Percentiles rank a stretch among this genome's conserved stretches.
These are phyloP conservation scores for Ophiostoma sp. DNA, from an alignment of 2,329 filamentous ascomycete species.

Conservation along the genomic window DNA sequence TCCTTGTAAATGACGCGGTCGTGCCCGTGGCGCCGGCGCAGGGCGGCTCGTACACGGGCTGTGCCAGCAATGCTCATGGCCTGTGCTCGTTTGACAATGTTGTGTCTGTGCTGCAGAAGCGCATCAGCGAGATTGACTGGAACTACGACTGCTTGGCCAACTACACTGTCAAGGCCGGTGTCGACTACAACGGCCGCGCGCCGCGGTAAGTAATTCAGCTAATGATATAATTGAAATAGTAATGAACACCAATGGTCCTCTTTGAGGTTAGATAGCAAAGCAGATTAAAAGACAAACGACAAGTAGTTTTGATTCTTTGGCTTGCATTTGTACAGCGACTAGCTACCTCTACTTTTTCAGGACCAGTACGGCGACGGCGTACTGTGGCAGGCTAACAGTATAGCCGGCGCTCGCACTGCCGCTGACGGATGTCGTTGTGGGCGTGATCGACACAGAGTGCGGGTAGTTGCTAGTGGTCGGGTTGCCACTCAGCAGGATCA, in stretches of 20 bases:
- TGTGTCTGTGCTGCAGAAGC: background rate
- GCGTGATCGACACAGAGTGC: constrained; percentile 2
- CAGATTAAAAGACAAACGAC: no score
- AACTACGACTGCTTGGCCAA: constrained; percentile 9
- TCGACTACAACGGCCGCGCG: constrained; percentile 7
- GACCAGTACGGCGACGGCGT: background rate
- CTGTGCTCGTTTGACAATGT: constrained; percentile 5
- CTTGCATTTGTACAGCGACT: background rate
- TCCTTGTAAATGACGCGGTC: background rate
- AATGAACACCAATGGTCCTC: background rate
- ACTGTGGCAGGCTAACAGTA: background rate
- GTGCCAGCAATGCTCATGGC: background rate
- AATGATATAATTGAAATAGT: background rate
- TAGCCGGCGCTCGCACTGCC: constrained; percentile 9
- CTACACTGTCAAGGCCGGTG: background rate
- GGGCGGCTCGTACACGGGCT: constrained; percentile 4
- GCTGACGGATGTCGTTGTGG: background rate
- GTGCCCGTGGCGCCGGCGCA: background rate
- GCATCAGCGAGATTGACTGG: background rate
- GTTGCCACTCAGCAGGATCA: background rate
- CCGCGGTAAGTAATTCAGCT: background rate
- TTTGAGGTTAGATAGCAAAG: no score
- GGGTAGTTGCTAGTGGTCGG: constrained; percentile 2
- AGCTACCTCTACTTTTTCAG: background rate
- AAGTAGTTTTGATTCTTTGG: background rate